Conservation (phyloP, 495 filamentous ascomycete genomes). For the Copromyces sp. region DNA sequence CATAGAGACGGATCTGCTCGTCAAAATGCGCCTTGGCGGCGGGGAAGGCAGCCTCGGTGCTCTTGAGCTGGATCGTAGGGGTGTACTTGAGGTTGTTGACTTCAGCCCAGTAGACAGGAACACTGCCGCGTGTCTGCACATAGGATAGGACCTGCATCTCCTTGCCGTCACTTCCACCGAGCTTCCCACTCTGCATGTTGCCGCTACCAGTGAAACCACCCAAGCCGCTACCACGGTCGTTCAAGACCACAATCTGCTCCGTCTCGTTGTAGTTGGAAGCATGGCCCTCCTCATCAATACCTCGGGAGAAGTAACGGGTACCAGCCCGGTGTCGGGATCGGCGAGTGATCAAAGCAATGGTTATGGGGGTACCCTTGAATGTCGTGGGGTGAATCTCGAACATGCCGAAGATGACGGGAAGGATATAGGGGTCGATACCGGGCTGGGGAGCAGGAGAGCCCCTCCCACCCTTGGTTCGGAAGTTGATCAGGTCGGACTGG, state of each 20-base stretch:
- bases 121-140: conserved; percentile 89
- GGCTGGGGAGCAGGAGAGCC: conserved; percentile 58
- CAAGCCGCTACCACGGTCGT: conserved; percentile 59
- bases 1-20: conserved; percentile 85
- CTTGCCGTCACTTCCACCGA: conserved; percentile 43
- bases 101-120: conserved; percentile 92
- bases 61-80: conserved; percentile 76
- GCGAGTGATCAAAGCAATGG: conserved; percentile 77
- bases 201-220: conserved; percentile 73
- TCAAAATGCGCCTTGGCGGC: conserved; percentile 80
- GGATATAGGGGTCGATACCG: conserved; percentile 80
- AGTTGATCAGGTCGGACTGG: conserved; percentile 82
- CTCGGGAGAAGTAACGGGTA: conserved; percentile 88
- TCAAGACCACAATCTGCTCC: conserved; percentile 80
- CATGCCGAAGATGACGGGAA: conserved; percentile 92
- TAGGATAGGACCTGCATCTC: conserved; percentile 87
- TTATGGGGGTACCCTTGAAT: conserved; percentile 72
- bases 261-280: conserved; percentile 98
- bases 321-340: conserved; percentile 78
- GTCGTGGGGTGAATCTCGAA: conserved; percentile 72
- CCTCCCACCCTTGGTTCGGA: conserved; percentile 45
- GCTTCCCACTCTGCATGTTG: conserved; percentile 60
- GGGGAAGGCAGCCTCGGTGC: conserved; percentile 67
- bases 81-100: conserved; percentile 83
- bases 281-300: conserved; percentile 85